phyloP scores from a whole-genome alignment of 257 asterid genomes.

The Petrea volubilis region DNA sequence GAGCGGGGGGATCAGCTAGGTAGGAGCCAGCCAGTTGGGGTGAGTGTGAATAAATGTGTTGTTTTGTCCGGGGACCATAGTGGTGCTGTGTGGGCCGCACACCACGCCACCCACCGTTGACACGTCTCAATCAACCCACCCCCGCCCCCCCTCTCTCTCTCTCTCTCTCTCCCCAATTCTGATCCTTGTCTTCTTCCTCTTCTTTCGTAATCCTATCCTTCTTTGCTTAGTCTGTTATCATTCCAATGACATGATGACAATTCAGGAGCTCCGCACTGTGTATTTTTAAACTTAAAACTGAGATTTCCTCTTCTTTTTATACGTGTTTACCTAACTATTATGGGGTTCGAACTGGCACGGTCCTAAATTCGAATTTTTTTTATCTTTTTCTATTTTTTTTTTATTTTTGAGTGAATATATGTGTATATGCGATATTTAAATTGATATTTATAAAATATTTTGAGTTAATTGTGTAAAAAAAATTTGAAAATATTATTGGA shows the following conservation, averaged over 20 bases:
- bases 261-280: not conserved
- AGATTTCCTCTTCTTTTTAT: too few relatives aligned
- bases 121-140: constrained; percentile 45
- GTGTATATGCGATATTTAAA: too few relatives aligned
- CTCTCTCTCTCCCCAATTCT: constrained; percentile 12
- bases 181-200: not conserved
- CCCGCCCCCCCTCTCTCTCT: not conserved
- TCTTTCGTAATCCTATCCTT: not conserved
- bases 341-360: too few relatives aligned
- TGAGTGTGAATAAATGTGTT: constrained; percentile 40
- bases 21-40: constrained; percentile 4
- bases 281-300: too few relatives aligned
- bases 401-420: too few relatives aligned
- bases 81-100: constrained; percentile 36
- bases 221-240: constrained; percentile 12
- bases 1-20: not conserved
- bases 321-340: too few relatives aligned
- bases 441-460: too few relatives aligned
- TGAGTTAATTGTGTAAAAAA: too few relatives aligned
- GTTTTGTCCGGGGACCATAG: constrained; percentile 46
- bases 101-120: constrained; percentile 49
- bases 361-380: too few relatives aligned
- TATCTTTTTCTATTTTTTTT: too few relatives aligned
- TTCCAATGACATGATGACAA: constrained; percentile 25
- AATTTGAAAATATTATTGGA: too few relatives aligned